Evolutionary conservation across 441 rosid species (phyloP), one percentile per base, ranked within the genome.

Genomic region (Daphne laureola): DNA sequence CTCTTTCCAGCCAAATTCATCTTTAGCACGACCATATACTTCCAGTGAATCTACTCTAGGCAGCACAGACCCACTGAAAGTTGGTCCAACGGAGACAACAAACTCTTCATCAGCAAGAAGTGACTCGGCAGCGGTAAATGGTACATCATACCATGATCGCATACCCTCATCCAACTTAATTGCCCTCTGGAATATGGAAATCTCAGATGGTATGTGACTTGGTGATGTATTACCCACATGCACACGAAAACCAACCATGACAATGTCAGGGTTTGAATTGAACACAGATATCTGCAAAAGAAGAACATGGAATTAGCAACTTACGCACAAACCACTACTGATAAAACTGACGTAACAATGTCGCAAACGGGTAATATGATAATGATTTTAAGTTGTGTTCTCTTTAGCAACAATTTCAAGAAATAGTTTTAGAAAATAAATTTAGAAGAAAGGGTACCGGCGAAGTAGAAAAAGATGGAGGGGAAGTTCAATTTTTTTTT

Each of bases 1-100:
- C 73, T 95, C 99, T 73, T 95, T 95, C 99, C 99, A 95, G 49
- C 99, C 99, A 81, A 92, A 95, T 79, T 95, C 99, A 78, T 95
- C 98, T 79, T 95, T 95, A 67, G 94, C 89, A 54, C 94, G 93
- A 43, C 99, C 98, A 76, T 95, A 89, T 42, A 92, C 92, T 80
- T 95, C 99, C 70, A 95, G 98, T 8, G 81, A 80, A 41, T 95
- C 99, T 57, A 95, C 83, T 80, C 99, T 85, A 41, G 99, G 94
- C 40, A 82, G 61, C 58, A 86, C 72, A 66, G 92, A 80, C 68
- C 95, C 96, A 72, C 84, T 87, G 65, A 85, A 76, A 47, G 97
- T 82, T 43, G 97, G 82, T 58, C 98, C 98, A 61, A 95, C 87
- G 57, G 90, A 66, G 59, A 95, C 71, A 49, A 78, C 61, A 77